phyloP scores from a whole-genome alignment of 768 basidiomycete species.

The Mycena alexandri region DNA sequence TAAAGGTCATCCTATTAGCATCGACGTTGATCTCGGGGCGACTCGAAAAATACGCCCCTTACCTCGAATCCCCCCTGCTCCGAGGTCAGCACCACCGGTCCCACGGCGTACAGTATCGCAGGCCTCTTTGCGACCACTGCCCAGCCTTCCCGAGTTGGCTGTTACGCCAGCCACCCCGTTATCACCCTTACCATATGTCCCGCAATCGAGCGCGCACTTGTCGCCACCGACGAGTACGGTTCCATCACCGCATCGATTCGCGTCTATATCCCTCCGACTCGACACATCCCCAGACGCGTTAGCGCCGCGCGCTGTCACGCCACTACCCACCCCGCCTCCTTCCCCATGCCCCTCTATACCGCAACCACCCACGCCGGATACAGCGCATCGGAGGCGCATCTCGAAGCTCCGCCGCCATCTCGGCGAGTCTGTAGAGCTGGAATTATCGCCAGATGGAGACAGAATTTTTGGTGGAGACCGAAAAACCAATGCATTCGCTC shows the following conservation, averaged over 20 bases:
- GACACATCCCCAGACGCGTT: constrained; percentile 34
- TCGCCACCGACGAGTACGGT: not conserved
- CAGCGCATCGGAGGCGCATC: constrained; percentile 45
- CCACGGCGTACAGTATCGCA: constrained; percentile 23
- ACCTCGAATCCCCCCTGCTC: constrained; percentile 25
- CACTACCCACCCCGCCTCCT: constrained; percentile 14
- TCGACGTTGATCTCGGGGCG: constrained; percentile 12
- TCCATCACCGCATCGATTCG: constrained; percentile 19
- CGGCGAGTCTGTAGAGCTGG: constrained; percentile 46
- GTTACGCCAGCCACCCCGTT: constrained; percentile 26
- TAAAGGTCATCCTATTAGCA: not conserved
- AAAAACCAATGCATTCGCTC: constrained; percentile 14
- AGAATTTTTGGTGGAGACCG: not conserved
- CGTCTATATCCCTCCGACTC: constrained; percentile 33
- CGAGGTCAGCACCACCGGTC: constrained; percentile 20
- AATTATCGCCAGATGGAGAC: constrained; percentile 30
- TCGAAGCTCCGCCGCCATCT: constrained; percentile 50
- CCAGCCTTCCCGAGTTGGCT: constrained; percentile 25
- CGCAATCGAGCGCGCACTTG: constrained; percentile 12
- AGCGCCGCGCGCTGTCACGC: not conserved
- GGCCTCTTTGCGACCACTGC: constrained; percentile 28
- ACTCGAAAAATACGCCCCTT: constrained; percentile 33
- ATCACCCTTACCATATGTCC: not conserved
- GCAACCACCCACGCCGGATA: constrained; percentile 44
- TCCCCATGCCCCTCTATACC: constrained; percentile 22